Percentiles rank a stretch among this genome's conserved stretches.
Conservation (phyloP, 306 rosid species). For the Rosa persica region DNA sequence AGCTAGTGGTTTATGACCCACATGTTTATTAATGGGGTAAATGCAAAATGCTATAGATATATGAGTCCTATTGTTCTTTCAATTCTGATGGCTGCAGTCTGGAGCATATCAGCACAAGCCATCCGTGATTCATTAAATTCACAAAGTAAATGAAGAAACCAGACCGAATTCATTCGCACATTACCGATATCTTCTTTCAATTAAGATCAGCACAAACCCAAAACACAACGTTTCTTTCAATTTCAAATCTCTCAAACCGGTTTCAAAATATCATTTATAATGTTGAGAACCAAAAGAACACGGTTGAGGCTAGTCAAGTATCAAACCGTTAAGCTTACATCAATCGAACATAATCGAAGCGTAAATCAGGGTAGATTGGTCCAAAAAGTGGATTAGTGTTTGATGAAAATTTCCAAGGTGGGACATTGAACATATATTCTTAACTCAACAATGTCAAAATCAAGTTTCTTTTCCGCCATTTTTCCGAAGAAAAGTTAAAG, state of each 20-base stretch:
- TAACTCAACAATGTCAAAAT: constrained; percentile 4
- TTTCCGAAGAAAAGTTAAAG: constrained; percentile 13
- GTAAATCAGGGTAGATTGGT: neutral
- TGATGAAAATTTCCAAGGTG: constrained; percentile 7
- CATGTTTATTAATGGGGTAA: neutral
- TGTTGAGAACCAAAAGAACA: neutral
- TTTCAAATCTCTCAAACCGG: neutral
- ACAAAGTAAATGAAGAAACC: neutral
- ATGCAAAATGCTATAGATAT: neutral
- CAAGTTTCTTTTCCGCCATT: constrained; percentile 10
- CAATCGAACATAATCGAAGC: constrained; percentile 2
- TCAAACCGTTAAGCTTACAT: constrained; percentile 7
- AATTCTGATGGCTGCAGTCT: neutral
- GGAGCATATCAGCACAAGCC: neutral
- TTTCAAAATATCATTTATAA: neutral
- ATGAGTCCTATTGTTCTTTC: neutral
- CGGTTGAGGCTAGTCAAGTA: neutral
- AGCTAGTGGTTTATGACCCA: constrained; percentile 12
- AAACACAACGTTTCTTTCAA: neutral
- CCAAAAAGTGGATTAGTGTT: constrained; percentile 23
- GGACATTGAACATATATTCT: constrained; percentile 23
- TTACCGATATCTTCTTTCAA: neutral
- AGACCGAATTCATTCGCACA: neutral
- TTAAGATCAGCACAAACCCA: neutral
- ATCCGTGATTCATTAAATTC: neutral